Percentiles rank a stretch among this genome's conserved stretches.
These are phyloP conservation scores for Hemisphaericaspora nanyangensis DNA, from an alignment of 805 yeast species.

Conservation along the genomic window DNA sequence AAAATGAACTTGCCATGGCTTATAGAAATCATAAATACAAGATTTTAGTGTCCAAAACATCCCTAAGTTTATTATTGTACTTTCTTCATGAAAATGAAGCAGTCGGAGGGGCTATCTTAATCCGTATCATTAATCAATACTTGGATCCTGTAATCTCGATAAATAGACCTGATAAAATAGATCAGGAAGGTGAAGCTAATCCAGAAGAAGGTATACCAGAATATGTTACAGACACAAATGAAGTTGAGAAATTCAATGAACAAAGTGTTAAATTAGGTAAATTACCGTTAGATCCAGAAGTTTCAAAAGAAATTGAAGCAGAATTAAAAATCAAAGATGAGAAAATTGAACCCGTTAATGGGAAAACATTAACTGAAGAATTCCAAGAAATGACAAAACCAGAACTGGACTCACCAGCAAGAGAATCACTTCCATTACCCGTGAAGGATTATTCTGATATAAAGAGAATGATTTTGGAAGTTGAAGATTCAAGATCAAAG, in stretches of 20 bases:
- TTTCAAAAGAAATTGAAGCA: conserved; percentile 76
- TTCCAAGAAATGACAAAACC: conserved; percentile 45
- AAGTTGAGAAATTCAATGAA: conserved; percentile 59
- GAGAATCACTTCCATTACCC: conserved; percentile 82
- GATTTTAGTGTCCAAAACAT: conserved; percentile 74
- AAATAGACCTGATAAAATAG: conserved; percentile 38
- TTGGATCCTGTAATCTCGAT: conserved; percentile 50
- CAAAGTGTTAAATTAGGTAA: conserved; percentile 78
- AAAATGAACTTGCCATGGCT: conserved; percentile 75
- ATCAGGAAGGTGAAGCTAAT: conserved; percentile 45
- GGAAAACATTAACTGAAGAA: conserved; percentile 37
- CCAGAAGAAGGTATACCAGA: conserved; percentile 53
- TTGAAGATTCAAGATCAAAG: conserved; percentile 77
- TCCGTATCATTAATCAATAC: conserved; percentile 82
- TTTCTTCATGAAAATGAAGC: conserved; percentile 90
- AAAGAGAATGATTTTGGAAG: conserved; percentile 69
- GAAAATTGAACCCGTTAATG: conserved; percentile 27
- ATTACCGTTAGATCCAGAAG: conserved; percentile 83
- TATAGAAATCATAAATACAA: conserved; percentile 72
- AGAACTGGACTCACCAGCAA: conserved; percentile 64
- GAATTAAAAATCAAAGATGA: conserved; percentile 80
- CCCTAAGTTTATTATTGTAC: conserved; percentile 77
- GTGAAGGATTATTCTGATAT: conserved; percentile 75
- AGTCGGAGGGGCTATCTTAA: conserved; percentile 84
- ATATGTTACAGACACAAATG: conserved; percentile 37